Conservation (phyloP, 805 yeast species). For the Ogataea nitratoaversa region DNA sequence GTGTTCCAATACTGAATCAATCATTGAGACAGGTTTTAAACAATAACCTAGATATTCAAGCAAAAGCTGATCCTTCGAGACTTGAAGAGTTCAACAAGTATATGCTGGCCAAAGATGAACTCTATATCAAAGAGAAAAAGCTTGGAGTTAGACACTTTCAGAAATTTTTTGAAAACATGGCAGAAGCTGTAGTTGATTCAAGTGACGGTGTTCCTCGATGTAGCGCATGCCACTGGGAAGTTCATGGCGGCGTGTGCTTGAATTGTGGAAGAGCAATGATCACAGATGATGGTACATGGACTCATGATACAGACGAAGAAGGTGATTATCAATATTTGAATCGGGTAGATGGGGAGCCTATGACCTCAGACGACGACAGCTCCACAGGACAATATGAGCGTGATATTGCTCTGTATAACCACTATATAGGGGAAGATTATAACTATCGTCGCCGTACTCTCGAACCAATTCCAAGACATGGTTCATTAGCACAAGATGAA, state of each 20-base stretch:
- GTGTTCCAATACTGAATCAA: constrained; percentile 51
- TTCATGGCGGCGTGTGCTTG: constrained; percentile 59
- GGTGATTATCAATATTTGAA: too few species aligned
- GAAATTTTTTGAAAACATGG: constrained; percentile 43
- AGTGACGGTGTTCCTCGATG: constrained; percentile 75
- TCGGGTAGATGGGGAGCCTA: too few species aligned
- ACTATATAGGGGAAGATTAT: too few species aligned
- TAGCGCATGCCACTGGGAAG: constrained; percentile 77
- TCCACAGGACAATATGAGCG: too few species aligned
- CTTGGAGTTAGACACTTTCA: constrained; percentile 39
- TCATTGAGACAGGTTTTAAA: constrained; percentile 44
- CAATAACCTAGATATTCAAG: constrained; percentile 37
- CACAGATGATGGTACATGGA: constrained; percentile 5
- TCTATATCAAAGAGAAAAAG: constrained; percentile 37
- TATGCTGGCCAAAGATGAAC: constrained; percentile 27
- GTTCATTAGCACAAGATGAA: too few species aligned
- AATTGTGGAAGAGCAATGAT: constrained; percentile 59
- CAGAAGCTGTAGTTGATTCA: constrained; percentile 51
- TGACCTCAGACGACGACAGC: too few species aligned
- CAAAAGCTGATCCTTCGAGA: constrained; percentile 23
- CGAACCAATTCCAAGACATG: too few species aligned
- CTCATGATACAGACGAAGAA: constrained; percentile 8
- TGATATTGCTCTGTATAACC: too few species aligned
- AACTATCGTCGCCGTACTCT: too few species aligned
- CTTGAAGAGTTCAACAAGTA: constrained; percentile 20